Evolutionary conservation across 129 eudicot genomes (phyloP).

Genomic region (Arctium lappa): DNA sequence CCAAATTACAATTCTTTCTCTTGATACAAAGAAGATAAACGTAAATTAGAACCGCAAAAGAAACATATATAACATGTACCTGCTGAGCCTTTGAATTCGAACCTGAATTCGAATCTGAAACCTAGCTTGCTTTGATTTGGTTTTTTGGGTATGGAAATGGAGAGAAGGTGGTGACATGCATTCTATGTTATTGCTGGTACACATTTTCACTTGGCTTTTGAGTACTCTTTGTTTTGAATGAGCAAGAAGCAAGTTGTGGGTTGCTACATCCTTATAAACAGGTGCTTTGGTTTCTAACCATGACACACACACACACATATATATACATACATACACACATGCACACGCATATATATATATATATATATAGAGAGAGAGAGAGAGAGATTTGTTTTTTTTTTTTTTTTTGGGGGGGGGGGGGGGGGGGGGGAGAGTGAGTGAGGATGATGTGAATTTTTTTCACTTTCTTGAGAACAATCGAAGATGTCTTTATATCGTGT

Average conservation of each 20-base stretch:
- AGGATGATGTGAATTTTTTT: not conserved
- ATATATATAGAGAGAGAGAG: not conserved
- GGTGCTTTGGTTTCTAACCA: slow-evolving; percentile 19
- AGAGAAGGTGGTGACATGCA: slow-evolving; percentile 39
- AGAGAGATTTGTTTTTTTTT: not conserved
- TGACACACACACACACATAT: slow-evolving; percentile 3
- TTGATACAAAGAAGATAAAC: not conserved
- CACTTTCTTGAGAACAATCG: not conserved
- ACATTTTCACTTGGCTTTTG: slow-evolving; percentile 28
- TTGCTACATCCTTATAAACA: slow-evolving; percentile 19
- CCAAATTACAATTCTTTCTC: not conserved
- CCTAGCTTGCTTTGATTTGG: slow-evolving; percentile 31
- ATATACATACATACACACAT: not conserved
- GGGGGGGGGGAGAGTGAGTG: not conserved
- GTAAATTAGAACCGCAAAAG: not conserved
- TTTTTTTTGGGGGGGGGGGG: not conserved
- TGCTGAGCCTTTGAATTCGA: slow-evolving; percentile 48
- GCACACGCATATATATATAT: not conserved
- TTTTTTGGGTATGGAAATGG: slow-evolving; percentile 28
- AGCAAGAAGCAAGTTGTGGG: not conserved
- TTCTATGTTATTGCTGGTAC: slow-evolving; percentile 22
- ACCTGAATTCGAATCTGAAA: slow-evolving; percentile 33
- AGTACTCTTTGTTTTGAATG: slow-evolving; percentile 15
- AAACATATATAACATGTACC: slow-evolving; percentile 26
- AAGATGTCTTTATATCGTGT: too few species aligned